Conservation (phyloP, 176 grass and related monocot genomes). For the barley (Hordeum vulgare) region DNA sequence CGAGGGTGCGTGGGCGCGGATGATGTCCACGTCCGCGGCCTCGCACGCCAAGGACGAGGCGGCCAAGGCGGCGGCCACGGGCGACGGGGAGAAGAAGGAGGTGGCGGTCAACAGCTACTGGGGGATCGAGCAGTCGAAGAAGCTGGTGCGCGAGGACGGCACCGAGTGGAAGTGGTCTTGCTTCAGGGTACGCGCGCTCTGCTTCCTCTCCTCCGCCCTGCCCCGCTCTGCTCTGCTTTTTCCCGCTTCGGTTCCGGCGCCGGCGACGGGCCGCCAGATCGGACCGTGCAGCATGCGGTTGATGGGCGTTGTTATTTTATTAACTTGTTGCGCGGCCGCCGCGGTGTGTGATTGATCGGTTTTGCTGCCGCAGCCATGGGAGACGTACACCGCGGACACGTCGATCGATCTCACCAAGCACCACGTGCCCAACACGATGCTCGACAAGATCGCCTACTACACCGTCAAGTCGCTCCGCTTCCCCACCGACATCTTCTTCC, state of each 20-base stretch:
- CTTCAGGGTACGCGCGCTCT: constrained; percentile 48
- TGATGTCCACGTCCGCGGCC: constrained; percentile 27
- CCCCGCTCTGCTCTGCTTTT: neutral
- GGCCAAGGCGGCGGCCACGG: neutral
- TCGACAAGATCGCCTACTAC: constrained; percentile 69
- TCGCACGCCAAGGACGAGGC: constrained; percentile 9
- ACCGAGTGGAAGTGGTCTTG: constrained; percentile 80
- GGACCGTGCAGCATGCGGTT: neutral
- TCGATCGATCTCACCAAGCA: constrained; percentile 63
- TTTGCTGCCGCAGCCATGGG: constrained; percentile 45
- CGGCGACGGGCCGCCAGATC: neutral
- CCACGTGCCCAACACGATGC: constrained; percentile 50
- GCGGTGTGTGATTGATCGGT: neutral
- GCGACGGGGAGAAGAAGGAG: constrained; percentile 36
- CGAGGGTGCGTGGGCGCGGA: constrained; percentile 15
- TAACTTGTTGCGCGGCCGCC: neutral
- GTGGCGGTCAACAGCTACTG: constrained; percentile 63
- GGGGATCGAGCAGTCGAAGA: constrained; percentile 48
- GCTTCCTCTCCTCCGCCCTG: neutral
- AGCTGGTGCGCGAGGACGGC: constrained; percentile 64
- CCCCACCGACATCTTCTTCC: constrained; percentile 72
- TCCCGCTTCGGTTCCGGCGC: neutral
- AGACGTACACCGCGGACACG: constrained; percentile 60
- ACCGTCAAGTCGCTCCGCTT: constrained; percentile 68
- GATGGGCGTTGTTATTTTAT: neutral